Base-by-base conservation (phyloP, 2,329 filamentous ascomycete genomes). In the Colletotrichum tanaceti region DNA sequence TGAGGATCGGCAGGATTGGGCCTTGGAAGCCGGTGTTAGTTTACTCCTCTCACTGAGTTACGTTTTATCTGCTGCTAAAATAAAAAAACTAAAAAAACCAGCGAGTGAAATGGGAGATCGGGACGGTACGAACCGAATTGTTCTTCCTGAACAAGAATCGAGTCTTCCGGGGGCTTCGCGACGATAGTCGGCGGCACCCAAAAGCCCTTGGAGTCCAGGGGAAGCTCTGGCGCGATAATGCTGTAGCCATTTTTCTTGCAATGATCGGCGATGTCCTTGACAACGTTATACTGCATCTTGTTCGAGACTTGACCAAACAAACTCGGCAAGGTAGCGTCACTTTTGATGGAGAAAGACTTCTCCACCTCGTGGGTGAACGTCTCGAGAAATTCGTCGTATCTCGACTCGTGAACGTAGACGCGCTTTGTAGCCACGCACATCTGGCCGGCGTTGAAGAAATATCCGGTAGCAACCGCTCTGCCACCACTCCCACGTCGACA, bases 1-100 rank as follows among this genome's bases (percentile, higher is more conserved):
- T 84, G 63, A 91, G 74, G 9, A 91, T 78, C 0, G 90, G 89
- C 1, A 91, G 82, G 39, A 92, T 87, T 0, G 90, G 90, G 0
- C 85, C 84, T 84, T 39, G 7, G 5, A 14, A 14, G 6, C 4
- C 20, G 2, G 18, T 32, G 1, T 32, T 3, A 46, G 35, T 39
- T 14, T 46, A 5, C 4, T 16, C 16, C 14, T 28, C 41, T 32
- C 18, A 10, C 11, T 14, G 2, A 52, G 7, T 4, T 13, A 16
- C 47, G 39, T n/a, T 2, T 22, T 9, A 14, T 4, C 9, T 53
- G 28, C 11, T 3, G 49, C 7, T 18, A 5, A 32, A 18, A 14
- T 6, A 35, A n/a, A n/a, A n/a, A n/a, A n/a, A n/a, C n/a, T n/a
- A n/a, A n/a, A n/a, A n/a, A n/a, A n/a, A n/a, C n/a, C 18, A 20